phyloP scores from a whole-genome alignment of 2,329 filamentous ascomycete genomes.

The Talaromyces sp. region DNA sequence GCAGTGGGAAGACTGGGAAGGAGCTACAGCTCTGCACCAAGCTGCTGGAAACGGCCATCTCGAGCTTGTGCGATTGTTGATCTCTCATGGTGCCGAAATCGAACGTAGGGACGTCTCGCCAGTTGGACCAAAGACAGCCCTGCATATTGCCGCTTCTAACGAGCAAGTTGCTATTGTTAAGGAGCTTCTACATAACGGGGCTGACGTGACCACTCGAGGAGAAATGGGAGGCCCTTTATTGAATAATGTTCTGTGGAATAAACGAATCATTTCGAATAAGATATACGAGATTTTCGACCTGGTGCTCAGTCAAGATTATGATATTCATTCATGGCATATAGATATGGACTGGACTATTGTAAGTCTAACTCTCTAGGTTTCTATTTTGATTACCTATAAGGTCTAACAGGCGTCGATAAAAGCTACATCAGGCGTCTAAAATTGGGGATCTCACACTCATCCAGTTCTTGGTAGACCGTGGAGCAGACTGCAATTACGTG shows the following conservation, averaged over 20 bases:
- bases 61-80: background rate
- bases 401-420: no score
- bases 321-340: no score
- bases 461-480: background rate
- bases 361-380: no score
- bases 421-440: constrained; percentile 4
- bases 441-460: constrained; percentile 2
- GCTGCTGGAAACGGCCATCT: constrained; percentile 2
- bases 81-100: background rate
- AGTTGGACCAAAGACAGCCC: background rate
- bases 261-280: no score
- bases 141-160: background rate
- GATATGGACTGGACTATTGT: no score
- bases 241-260: no score
- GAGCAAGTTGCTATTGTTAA: background rate
- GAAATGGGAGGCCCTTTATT: background rate
- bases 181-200: constrained; percentile 1
- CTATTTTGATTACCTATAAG: no score
- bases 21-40: background rate
- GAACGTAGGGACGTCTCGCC: background rate
- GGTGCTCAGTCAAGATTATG: no score
- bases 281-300: no score
- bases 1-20: background rate
- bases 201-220: background rate
- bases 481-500: constrained; percentile 5